phyloP scores from a whole-genome alignment of 1,284 basidiomycete species.

The Cutaneotrichosporon dermatis region DNA sequence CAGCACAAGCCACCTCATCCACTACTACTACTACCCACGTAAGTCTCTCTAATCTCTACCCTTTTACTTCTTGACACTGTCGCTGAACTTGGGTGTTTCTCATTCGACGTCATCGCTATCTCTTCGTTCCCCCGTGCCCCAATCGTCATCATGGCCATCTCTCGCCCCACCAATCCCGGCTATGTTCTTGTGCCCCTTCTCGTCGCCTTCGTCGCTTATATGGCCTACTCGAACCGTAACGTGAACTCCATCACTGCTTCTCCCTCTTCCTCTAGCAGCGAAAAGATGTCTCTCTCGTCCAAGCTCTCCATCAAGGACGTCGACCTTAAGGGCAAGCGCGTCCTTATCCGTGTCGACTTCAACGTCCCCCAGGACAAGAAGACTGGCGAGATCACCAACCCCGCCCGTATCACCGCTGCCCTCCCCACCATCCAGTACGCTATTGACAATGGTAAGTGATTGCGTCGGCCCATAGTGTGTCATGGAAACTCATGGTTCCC shows the following conservation, averaged over 20 bases:
- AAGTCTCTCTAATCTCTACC: not conserved
- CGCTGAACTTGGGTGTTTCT: not conserved
- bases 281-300: conserved; percentile 87
- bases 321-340: conserved; percentile 74
- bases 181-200: conserved; percentile 6
- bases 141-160: not conserved
- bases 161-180: conserved; percentile 6
- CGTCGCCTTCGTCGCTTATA: conserved; percentile 8
- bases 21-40: not conserved
- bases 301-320: conserved; percentile 91
- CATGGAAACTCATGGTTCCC: conserved; percentile 3
- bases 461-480: too few species aligned
- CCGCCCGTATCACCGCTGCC: conserved; percentile 92
- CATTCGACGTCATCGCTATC: not conserved
- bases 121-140: not conserved
- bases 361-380: conserved; percentile 79
- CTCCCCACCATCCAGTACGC: conserved; percentile 95
- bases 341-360: conserved; percentile 97
- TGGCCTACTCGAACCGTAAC: conserved; percentile 4
- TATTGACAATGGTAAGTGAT: conserved; percentile 69
- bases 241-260: too few species aligned
- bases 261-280: not conserved
- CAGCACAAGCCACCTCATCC: not conserved
- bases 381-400: conserved; percentile 84
- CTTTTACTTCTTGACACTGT: not conserved